Percentiles rank a stretch among this genome's conserved stretches.
Conservation (phyloP, 208 protist species). For the Trypanosoma theileri region DNA sequence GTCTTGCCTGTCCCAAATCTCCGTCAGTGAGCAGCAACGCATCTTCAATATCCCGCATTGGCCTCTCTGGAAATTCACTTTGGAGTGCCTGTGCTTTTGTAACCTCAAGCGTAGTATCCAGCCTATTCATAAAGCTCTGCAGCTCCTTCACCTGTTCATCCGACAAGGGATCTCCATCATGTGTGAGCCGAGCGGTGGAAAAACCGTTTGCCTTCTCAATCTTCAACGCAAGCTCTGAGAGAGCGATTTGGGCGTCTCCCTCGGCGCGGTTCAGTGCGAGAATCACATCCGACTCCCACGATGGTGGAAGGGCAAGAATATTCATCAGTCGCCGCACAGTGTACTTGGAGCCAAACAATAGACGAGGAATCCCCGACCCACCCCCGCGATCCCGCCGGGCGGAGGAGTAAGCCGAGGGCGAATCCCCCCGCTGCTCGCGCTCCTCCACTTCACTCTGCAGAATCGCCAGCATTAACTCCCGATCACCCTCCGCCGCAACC, state of each 20-base stretch:
- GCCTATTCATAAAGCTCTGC: conserved; percentile 27
- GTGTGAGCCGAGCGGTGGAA: conserved; percentile 5
- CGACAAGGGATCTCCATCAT: conserved; percentile 27
- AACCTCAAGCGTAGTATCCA: conserved; percentile 23
- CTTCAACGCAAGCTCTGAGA: conserved; percentile 33
- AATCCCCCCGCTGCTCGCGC: conserved; percentile 22
- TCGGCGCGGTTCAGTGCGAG: conserved; percentile 58
- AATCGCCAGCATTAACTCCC: conserved; percentile 56
- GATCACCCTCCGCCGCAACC: conserved; percentile 57
- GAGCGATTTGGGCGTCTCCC: conserved; percentile 59
- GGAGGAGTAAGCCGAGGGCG: neutral
- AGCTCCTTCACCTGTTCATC: conserved; percentile 34
- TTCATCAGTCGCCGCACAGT: conserved; percentile 56
- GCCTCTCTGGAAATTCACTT: conserved; percentile 42
- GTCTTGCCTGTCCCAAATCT: conserved; percentile 33
- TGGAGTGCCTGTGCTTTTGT: conserved; percentile 29
- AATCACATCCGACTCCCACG: conserved; percentile 60
- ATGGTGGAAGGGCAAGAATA: conserved; percentile 45
- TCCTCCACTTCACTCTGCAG: conserved; percentile 49
- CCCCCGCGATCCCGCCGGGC: no score
- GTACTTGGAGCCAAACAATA: conserved; percentile 60
- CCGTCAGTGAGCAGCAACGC: conserved; percentile 49
- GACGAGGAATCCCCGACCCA: neutral
- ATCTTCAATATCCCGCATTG: conserved; percentile 30
- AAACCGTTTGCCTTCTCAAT: conserved; percentile 33